phyloP scores from a whole-genome alignment of 1,139 yeast genomes.

The Protomyces inouyei region DNA sequence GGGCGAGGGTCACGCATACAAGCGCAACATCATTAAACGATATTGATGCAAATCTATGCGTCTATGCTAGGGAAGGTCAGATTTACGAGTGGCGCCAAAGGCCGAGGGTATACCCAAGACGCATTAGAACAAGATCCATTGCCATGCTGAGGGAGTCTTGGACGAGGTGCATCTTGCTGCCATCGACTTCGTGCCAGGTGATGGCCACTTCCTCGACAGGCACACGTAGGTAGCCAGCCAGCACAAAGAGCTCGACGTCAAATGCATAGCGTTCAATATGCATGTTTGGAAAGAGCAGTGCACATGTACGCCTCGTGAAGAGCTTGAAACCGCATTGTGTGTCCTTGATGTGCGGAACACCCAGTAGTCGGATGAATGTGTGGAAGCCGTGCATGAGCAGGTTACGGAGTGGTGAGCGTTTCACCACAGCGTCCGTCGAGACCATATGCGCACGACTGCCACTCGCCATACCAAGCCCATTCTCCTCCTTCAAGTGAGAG shows the following conservation, averaged over 20 bases:
- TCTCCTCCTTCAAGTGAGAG: slow-evolving; percentile 42
- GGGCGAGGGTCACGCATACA: slow-evolving; percentile 83
- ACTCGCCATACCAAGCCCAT: slow-evolving; percentile 60
- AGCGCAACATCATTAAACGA: slow-evolving; percentile 55
- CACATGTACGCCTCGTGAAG: slow-evolving; percentile 66
- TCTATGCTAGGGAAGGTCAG: background rate
- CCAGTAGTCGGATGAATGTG: slow-evolving; percentile 77
- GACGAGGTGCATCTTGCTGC: slow-evolving; percentile 88
- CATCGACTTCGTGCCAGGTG: slow-evolving; percentile 95
- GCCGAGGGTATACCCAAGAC: slow-evolving; percentile 82
- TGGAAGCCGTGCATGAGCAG: slow-evolving; percentile 91
- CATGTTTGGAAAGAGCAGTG: slow-evolving; percentile 73
- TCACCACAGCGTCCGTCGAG: slow-evolving; percentile 90
- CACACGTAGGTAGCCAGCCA: slow-evolving; percentile 68
- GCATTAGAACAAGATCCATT: slow-evolving; percentile 82
- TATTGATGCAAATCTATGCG: background rate
- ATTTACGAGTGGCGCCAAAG: slow-evolving; percentile 43
- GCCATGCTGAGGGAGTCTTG: slow-evolving; percentile 92
- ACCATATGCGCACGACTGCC: slow-evolving; percentile 98
- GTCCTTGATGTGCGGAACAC: slow-evolving; percentile 78
- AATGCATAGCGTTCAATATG: slow-evolving; percentile 98
- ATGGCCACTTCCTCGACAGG: slow-evolving; percentile 73
- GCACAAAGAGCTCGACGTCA: slow-evolving; percentile 83
- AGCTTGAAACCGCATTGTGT: slow-evolving; percentile 97
- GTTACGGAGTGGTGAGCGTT: slow-evolving; percentile 80